phyloP scores from a whole-genome alignment of 805 yeast species.

The Saccharomycopsis capsularis region DNA sequence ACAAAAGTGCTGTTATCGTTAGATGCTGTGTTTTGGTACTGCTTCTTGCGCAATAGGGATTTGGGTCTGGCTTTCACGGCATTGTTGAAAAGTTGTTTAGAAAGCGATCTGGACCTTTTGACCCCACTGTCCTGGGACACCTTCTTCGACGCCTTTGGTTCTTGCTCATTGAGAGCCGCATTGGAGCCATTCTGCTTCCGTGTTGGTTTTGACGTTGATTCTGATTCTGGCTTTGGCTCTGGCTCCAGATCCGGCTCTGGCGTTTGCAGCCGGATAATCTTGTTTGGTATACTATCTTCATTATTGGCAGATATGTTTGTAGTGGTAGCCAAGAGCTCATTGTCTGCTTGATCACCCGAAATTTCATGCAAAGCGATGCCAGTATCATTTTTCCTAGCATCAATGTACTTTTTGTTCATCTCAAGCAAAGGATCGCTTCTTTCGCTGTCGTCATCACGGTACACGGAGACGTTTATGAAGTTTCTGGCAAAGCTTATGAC shows the following conservation, averaged over 20 bases:
- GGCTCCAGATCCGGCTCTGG: no score
- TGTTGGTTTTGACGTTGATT: no score
- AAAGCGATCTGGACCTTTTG: background rate
- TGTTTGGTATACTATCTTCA: no score
- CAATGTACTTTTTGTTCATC: background rate
- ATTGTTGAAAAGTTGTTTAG: background rate
- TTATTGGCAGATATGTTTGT: background rate
- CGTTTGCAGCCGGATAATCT: no score
- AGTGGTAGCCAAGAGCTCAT: background rate
- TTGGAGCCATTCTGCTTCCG: background rate
- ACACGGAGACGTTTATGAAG: slow-evolving; percentile 18
- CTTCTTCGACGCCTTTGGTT: no score
- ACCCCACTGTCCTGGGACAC: background rate
- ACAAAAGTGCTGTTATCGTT: background rate
- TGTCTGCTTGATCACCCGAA: background rate
- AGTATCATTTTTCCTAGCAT: background rate
- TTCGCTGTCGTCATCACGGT: slow-evolving; percentile 15
- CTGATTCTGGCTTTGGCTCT: background rate
- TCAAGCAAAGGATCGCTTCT: background rate
- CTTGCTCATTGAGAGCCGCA: no score
- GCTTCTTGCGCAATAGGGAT: background rate
- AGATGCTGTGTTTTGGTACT: background rate
- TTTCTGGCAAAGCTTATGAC: slow-evolving; percentile 15
- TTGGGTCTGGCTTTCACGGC: background rate
- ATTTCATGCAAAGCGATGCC: no score